These are phyloP conservation scores for Lipomyces mesembrius DNA, from an alignment of 805 yeast genomes.

Conservation along the genomic window DNA sequence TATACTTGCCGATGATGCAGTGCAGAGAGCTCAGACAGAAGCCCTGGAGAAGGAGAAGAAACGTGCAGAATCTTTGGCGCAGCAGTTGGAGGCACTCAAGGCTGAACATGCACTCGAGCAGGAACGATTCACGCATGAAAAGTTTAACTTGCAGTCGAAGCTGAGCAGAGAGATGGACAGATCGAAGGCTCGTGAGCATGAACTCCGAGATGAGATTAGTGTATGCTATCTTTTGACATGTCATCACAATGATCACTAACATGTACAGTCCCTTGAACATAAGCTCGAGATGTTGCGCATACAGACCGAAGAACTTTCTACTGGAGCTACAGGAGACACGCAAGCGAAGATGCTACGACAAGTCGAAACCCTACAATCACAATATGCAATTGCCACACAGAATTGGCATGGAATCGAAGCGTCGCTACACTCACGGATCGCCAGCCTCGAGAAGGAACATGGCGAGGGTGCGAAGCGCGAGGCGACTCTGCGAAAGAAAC, in stretches of 20 bases:
- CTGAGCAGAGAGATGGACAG: slow-evolving; percentile 44
- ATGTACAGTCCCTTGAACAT: slow-evolving; percentile 65
- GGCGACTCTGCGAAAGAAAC: slow-evolving; percentile 22
- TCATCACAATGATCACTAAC: slow-evolving; percentile 43
- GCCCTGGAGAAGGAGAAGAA: slow-evolving; percentile 41
- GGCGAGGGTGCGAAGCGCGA: slow-evolving; percentile 48
- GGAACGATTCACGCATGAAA: slow-evolving; percentile 46
- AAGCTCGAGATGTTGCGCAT: slow-evolving; percentile 71
- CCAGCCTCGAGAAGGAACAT: slow-evolving; percentile 53
- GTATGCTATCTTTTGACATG: slow-evolving; percentile 35
- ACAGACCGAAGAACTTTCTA: slow-evolving; percentile 57
- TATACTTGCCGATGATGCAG: slow-evolving; percentile 41
- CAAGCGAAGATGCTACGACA: slow-evolving; percentile 50
- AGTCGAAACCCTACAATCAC: slow-evolving; percentile 65
- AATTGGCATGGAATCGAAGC: slow-evolving; percentile 85
- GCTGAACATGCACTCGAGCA: slow-evolving; percentile 44
- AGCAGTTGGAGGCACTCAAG: slow-evolving; percentile 45
- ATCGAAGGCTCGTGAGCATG: slow-evolving; percentile 41
- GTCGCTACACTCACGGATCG: slow-evolving; percentile 56
- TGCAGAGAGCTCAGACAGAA: slow-evolving; percentile 41
- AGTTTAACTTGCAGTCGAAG: slow-evolving; percentile 38
- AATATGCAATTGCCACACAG: slow-evolving; percentile 74
- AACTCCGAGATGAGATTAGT: slow-evolving; percentile 40
- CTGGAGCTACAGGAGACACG: slow-evolving; percentile 42
- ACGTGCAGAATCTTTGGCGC: slow-evolving; percentile 39